Evolutionary conservation across 805 yeast species (phyloP), one percentile per base, ranked within the genome.

Genomic region (Spathaspora hagerdaliae): DNA sequence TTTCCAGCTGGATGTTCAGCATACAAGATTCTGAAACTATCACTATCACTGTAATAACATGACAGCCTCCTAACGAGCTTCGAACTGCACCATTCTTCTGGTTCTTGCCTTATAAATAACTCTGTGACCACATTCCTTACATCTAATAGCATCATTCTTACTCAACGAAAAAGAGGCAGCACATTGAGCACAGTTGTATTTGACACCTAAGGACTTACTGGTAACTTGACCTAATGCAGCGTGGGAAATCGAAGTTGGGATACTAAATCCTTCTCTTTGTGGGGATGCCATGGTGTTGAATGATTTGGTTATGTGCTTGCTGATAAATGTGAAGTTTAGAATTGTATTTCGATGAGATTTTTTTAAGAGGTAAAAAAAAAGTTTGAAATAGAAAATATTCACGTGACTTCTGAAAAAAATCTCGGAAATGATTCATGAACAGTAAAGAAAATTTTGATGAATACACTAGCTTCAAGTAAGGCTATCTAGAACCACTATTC

Each of bases 101-200:
- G 98, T 92, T 75, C 99, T 85, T 51, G 97, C 96, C 75, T 94
- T 94, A 75, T 92, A 88, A 51, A 94, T 75, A 49, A 94, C 97
- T 73, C 99, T 85, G 73, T 94, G 98, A 52, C 99, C 99, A 71
- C 99, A 94, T 57, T 91, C 96, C 71, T 90, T 91, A 73, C 99
- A 94, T 74, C 98, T 87, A 53, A 94, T 96, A 29, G 98, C 96
- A 66, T 94, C 99, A 56, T 87, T 88, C 71, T 92, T 89, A 44
- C 89, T 83, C 55, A 94, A 79, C 2, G 96, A 82, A 56, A 91
- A 85, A 44, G 85, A 83, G 45, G 91, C 81, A 7, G 97, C 96
- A 71, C 99, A 94, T 73, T 89, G 94, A 38, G 98, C 96, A 69
- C 99, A 92, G 63, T 90, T 83, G 71, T 92, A 92, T 60, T 86